Base-by-base conservation (phyloP, 2,329 filamentous ascomycete genomes). In the Penicillium glabrum region DNA sequence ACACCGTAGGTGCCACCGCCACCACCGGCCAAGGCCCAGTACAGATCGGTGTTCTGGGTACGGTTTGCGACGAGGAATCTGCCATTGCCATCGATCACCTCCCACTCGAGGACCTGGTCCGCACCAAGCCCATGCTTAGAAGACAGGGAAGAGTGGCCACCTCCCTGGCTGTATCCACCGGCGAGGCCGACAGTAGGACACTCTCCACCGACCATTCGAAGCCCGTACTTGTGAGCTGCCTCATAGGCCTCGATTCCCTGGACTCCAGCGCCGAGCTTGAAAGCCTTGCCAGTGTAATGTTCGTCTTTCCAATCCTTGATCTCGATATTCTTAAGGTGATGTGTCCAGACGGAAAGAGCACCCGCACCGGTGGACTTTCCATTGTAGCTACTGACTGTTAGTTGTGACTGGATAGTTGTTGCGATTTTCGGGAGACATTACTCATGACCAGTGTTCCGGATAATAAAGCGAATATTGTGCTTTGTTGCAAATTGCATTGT, bases 131-230 rank as follows among this genome's bases (percentile, higher is more conserved):
- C 86, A 49, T 82, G 83, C 19, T 68, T 73, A 1, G 80, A 81
- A 33, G 75, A 76, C 1, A 89, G 73, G 0, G 79, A 73, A 1
- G 78, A 80, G 65, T 87, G 84, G 0, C 86, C 86, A 10, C 84
- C 86, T 5, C 84, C 85, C 66, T 86, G 83, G 2, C 76, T 80
- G 62, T 82, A 88, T 1, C 86, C 86, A 16, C 86, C 86, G 0
- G 82, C 80, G 9, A 84, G 61, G 1, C 84, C 85, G 5, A 88
- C 84, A 0, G 80, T 82, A 1, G 79, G 79, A 35, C 78, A 80
- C 2, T 79, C 79, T 3, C 85, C 86, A 0, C 81, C 82, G 0
- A 88, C 80, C 5, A 86, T 72, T 1, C 77, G 77, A 19, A 83
- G 70, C 46, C 80, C 78, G 55, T 75, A 64, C 2, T 73, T 63